Percentiles rank a stretch among this genome's conserved stretches.
These are phyloP conservation scores for Thinopyrum elongatum DNA, from an alignment of 176 grass and related monocot species.

Conservation along the genomic window DNA sequence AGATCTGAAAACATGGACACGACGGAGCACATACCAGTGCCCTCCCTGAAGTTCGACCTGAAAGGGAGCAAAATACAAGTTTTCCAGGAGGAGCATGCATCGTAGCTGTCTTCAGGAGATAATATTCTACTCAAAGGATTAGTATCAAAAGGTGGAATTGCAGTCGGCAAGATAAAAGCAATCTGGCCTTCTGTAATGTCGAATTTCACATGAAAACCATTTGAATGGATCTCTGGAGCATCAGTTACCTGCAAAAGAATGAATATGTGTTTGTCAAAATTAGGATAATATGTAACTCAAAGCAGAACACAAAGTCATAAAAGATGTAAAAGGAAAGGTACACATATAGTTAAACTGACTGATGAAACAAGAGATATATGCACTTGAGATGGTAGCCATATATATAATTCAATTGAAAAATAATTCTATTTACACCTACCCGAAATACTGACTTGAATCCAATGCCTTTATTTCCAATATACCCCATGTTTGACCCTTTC, in stretches of 20 bases:
- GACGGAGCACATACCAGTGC: background rate
- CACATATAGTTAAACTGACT: background rate
- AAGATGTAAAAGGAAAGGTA: background rate
- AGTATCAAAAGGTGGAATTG: slow-evolving; percentile 6
- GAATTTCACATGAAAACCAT: slow-evolving; percentile 8
- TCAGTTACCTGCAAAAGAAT: slow-evolving; percentile 10
- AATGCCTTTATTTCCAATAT: slow-evolving; percentile 83
- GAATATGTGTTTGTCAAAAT: background rate
- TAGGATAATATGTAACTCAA: background rate
- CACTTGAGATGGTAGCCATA: background rate
- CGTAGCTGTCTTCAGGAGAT: background rate
- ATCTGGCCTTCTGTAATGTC: slow-evolving; percentile 17
- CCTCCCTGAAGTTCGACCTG: background rate
- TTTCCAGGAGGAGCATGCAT: background rate
- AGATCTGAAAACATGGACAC: slow-evolving; percentile 16
- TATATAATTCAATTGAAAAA: background rate
- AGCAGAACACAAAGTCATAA: background rate
- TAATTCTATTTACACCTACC: slow-evolving; percentile 30
- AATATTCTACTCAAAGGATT: background rate
- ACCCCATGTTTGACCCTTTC: slow-evolving; percentile 62
- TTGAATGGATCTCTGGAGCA: slow-evolving; percentile 22
- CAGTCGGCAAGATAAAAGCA: slow-evolving; percentile 13
- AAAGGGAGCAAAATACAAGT: slow-evolving; percentile 12
- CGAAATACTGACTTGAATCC: slow-evolving; percentile 79
- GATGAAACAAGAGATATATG: background rate